phyloP scores from a whole-genome alignment of 805 yeast genomes.

The Metschnikowia corniflorae region DNA sequence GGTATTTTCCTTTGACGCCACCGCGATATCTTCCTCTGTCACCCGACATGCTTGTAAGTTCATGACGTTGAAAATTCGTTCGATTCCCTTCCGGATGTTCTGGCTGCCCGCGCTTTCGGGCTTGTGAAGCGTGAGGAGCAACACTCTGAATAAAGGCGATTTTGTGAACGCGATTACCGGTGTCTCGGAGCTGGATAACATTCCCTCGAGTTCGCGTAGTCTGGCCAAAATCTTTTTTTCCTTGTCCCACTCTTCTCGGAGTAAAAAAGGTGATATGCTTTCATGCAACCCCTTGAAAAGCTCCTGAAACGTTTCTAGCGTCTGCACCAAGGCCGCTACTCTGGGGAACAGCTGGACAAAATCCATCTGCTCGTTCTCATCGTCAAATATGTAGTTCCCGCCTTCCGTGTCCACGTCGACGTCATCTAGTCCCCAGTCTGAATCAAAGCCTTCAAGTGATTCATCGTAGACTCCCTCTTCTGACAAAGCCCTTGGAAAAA shows the following conservation, averaged over 20 bases:
- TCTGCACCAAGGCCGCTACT: slow-evolving; percentile 20
- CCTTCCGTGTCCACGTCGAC: slow-evolving; percentile 24
- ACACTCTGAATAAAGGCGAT: slow-evolving; percentile 29
- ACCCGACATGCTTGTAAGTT: slow-evolving; percentile 13
- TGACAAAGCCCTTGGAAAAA: background rate
- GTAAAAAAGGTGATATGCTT: slow-evolving; percentile 16
- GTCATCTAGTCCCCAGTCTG: slow-evolving; percentile 46
- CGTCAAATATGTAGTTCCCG: slow-evolving; percentile 36
- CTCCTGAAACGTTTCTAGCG: slow-evolving; percentile 15
- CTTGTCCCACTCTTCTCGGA: slow-evolving; percentile 7
- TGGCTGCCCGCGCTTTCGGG: slow-evolving; percentile 19
- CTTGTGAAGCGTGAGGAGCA: slow-evolving; percentile 30
- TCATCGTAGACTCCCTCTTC: slow-evolving; percentile 5
- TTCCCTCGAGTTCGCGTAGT: slow-evolving; percentile 17
- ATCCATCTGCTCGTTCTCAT: slow-evolving; percentile 26
- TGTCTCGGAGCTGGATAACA: slow-evolving; percentile 16
- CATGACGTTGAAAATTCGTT: slow-evolving; percentile 18
- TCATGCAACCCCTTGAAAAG: slow-evolving; percentile 18
- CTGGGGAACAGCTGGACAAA: slow-evolving; percentile 25
- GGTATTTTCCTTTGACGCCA: slow-evolving; percentile 6
- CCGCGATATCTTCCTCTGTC: slow-evolving; percentile 13
- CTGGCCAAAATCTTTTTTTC: slow-evolving; percentile 16
- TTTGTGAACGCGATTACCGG: slow-evolving; percentile 31
- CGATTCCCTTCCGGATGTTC: slow-evolving; percentile 19
- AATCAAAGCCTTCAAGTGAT: slow-evolving; percentile 15